phyloP scores from a whole-genome alignment of 768 basidiomycete genomes.

The Chlorophyllum brunneum region DNA sequence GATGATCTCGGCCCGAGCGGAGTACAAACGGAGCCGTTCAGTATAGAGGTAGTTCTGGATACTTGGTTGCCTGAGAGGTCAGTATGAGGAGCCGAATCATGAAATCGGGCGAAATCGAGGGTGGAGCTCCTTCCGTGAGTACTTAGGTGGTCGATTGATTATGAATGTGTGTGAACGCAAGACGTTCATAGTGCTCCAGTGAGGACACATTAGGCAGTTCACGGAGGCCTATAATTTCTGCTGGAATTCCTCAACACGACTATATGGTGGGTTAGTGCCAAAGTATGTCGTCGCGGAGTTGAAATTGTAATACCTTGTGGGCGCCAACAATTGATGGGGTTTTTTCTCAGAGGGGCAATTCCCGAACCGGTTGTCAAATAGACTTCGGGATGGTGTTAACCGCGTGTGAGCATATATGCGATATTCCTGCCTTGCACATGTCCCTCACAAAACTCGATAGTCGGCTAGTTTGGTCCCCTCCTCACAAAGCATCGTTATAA shows the following conservation, averaged over 20 bases:
- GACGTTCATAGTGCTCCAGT: too few species aligned
- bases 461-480: neutral
- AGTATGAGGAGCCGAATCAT: neutral
- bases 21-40: neutral
- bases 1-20: conserved; percentile 7
- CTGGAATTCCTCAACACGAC: too few species aligned
- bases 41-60: neutral
- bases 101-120: too few species aligned
- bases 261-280: too few species aligned
- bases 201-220: neutral
- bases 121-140: neutral
- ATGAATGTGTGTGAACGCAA: too few species aligned
- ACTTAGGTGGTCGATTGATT: too few species aligned
- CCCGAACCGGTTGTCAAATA: conserved; percentile 9
- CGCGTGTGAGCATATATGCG: conserved; percentile 5
- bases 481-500: neutral
- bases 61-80: neutral
- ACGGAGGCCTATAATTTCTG: neutral
- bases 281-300: conserved; percentile 10
- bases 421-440: neutral
- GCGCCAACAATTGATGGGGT: conserved; percentile 9
- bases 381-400: conserved; percentile 9
- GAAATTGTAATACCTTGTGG: conserved; percentile 11
- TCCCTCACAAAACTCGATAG: neutral
- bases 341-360: neutral